Percentiles rank a stretch among this genome's conserved stretches.
Conservation (phyloP, 371 early-diverging fungal genomes). For the Chytridium lagenaria region DNA sequence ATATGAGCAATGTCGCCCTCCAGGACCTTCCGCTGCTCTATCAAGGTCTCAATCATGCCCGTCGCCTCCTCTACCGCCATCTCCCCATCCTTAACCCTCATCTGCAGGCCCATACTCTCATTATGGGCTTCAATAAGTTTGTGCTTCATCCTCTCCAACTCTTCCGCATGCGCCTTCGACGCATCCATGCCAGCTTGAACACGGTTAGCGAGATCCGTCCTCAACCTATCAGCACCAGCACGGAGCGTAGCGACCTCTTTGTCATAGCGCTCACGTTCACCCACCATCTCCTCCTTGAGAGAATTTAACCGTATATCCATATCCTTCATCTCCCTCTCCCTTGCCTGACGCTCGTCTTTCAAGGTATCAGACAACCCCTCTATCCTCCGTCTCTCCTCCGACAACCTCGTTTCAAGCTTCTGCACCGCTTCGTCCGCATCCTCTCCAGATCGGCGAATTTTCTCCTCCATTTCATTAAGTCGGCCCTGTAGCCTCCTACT, state of each 20-base stretch:
- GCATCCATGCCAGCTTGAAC: neutral
- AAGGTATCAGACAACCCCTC: too few species aligned
- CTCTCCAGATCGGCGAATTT: neutral
- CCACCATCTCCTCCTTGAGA: too few species aligned
- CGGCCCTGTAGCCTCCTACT: neutral
- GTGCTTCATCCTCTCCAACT: neutral
- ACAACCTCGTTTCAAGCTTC: neutral
- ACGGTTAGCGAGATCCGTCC: neutral
- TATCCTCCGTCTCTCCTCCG: neutral
- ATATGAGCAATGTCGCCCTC: neutral
- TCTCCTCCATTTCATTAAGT: neutral
- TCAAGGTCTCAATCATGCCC: neutral
- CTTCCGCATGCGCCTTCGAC: neutral
- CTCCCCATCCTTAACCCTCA: neutral
- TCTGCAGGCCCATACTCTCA: neutral
- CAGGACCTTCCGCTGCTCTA: neutral
- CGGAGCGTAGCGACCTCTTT: neutral
- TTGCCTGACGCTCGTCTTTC: too few species aligned
- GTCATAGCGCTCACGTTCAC: neutral
- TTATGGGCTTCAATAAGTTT: neutral
- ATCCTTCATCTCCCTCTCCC: too few species aligned
- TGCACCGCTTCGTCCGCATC: neutral
- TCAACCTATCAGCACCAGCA: neutral
- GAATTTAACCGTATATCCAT: too few species aligned
- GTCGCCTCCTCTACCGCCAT: slow-evolving; percentile 13